Conservation (phyloP, 2,329 filamentous ascomycete genomes). For the Diaporthe sp. region DNA sequence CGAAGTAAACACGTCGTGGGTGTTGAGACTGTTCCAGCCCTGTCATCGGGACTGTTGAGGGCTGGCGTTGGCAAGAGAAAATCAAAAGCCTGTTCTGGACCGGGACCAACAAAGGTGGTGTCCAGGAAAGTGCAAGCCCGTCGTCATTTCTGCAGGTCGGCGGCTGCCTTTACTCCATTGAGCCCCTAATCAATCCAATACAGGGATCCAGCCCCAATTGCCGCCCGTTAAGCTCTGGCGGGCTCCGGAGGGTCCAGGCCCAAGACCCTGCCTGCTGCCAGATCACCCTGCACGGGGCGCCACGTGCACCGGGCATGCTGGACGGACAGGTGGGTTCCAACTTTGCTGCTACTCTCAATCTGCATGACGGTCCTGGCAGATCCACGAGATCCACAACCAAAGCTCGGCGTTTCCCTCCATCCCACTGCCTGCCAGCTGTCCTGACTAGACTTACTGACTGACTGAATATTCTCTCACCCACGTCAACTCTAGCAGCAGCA, state of each 20-base stretch:
- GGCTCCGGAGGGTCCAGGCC: conserved; percentile 8
- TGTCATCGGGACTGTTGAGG: conserved; percentile 10
- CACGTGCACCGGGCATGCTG: conserved; percentile 14
- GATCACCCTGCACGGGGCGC: conserved; percentile 13
- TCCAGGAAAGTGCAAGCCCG: conserved; percentile 22
- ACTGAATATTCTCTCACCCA: background rate
- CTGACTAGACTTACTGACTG: background rate
- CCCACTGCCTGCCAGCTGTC: conserved; percentile 30
- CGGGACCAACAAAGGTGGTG: background rate
- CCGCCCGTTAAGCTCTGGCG: conserved; percentile 12
- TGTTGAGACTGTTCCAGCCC: no score
- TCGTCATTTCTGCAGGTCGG: conserved; percentile 27
- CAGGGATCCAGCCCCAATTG: conserved; percentile 17
- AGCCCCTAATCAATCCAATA: conserved; percentile 23
- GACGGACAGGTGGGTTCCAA: conserved; percentile 1
- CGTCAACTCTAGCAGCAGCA: background rate
- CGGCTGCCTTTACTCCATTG: conserved; percentile 7
- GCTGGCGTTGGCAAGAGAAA: background rate
- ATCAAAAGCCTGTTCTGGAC: background rate
- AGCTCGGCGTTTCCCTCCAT: conserved; percentile 18
- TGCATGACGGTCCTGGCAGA: conserved; percentile 25
- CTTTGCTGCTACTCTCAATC: conserved; percentile 10
- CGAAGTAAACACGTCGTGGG: background rate
- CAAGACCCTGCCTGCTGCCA: conserved; percentile 9
- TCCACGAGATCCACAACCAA: conserved; percentile 25